Conservation (phyloP, 2,329 filamentous ascomycete genomes). For the Penicillium aurantiogriseum region DNA sequence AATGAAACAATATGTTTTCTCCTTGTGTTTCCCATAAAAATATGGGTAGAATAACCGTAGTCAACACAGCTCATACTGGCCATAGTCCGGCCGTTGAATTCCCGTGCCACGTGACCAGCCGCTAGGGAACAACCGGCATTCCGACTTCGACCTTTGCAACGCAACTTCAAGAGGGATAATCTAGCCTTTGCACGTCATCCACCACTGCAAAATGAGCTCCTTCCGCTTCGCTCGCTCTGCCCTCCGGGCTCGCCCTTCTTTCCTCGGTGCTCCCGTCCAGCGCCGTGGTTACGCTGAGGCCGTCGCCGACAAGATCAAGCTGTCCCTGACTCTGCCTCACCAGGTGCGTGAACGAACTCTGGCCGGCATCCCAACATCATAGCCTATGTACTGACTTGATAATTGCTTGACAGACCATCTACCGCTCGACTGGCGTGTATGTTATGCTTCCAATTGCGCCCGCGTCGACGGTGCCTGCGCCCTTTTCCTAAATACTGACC, state of each 20-base stretch:
- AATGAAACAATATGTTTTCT: background rate
- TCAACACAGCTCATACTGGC: slow-evolving; percentile 1
- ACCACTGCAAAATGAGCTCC: slow-evolving; percentile 72
- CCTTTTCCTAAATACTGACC: slow-evolving; percentile 42
- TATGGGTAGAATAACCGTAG: background rate
- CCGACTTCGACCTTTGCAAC: slow-evolving; percentile 41
- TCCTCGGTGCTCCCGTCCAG: slow-evolving; percentile 72
- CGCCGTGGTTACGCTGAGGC: slow-evolving; percentile 90
- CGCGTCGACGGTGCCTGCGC: slow-evolving; percentile 14
- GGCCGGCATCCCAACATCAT: slow-evolving; percentile 6
- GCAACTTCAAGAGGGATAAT: slow-evolving; percentile 39
- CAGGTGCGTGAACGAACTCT: slow-evolving; percentile 67
- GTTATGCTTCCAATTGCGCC: slow-evolving; percentile 34
- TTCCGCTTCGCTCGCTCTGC: slow-evolving; percentile 88
- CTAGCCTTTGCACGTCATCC: slow-evolving; percentile 31
- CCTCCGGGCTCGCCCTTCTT: slow-evolving; percentile 76
- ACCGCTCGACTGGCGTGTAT: slow-evolving; percentile 70
- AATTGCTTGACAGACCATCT: slow-evolving; percentile 56
- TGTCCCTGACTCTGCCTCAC: slow-evolving; percentile 95
- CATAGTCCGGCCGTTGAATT: slow-evolving; percentile 16
- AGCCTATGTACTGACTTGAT: slow-evolving; percentile 24
- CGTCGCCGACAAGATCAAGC: slow-evolving; percentile 91
- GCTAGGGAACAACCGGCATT: slow-evolving; percentile 43
- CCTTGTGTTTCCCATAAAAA: background rate
- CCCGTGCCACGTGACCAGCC: slow-evolving; percentile 31